phyloP scores from a whole-genome alignment of 1,284 basidiomycete species.

The Pyrrhoderma lamaoense region DNA sequence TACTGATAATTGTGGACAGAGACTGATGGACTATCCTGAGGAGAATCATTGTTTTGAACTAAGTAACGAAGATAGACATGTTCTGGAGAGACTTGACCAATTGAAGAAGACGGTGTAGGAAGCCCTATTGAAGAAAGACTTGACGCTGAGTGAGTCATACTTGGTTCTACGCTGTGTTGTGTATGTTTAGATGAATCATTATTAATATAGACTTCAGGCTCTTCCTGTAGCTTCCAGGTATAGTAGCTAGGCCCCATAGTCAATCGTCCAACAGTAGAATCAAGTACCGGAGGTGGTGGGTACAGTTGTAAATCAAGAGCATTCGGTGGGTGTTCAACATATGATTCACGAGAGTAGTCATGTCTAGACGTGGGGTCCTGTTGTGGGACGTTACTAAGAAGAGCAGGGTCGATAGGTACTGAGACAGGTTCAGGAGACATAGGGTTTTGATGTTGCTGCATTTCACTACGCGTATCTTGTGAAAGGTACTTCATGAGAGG shows the following conservation, averaged over 20 bases:
- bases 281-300: background rate
- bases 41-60: background rate
- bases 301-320: slow-evolving; percentile 3
- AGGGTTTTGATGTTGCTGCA: background rate
- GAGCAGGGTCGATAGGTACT: slow-evolving; percentile 14
- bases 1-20: too few relatives aligned
- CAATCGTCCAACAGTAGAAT: too few relatives aligned
- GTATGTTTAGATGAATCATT: too few relatives aligned
- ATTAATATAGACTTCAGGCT: too few relatives aligned
- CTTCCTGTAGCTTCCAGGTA: too few relatives aligned
- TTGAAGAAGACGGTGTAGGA: slow-evolving; percentile 1
- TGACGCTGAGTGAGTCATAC: background rate
- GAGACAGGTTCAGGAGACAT: background rate
- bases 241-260: too few relatives aligned
- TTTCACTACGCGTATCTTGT: background rate
- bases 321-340: background rate
- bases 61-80: background rate
- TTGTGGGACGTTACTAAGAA: background rate
- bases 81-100: background rate
- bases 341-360: too few relatives aligned
- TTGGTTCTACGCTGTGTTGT: background rate
- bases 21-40: too few relatives aligned
- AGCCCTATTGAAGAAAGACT: slow-evolving; percentile 2
- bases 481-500: slow-evolving; percentile 14
- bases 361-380: too few relatives aligned